Base-by-base conservation (phyloP, 192 early-diverging fungal genomes). In the Coemansia sp. region DNA sequence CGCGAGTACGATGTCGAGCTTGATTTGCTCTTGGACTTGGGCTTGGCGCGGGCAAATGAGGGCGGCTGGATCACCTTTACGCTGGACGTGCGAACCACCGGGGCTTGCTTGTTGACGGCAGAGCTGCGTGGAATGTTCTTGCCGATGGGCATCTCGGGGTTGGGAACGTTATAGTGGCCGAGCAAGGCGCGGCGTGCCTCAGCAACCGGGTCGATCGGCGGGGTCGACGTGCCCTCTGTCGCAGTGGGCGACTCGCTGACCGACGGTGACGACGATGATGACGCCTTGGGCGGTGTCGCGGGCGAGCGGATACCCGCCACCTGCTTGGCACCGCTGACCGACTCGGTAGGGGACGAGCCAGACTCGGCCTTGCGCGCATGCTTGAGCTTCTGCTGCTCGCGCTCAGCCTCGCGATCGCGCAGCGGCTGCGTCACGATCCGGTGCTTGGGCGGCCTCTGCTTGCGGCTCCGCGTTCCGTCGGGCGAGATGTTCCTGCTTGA, bases 351-450 rank as follows among this genome's bases (percentile, higher is more conserved):
- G n/a, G n/a, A n/a, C n/a, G n/a, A n/a, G n/a, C n/a, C n/a, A n/a
- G n/a, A 15, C 18, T 23, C 28, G 7, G 18, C 39, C 1, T 43
- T 43, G 39, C 29, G 11, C 17, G 4, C 30, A 9, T 43, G 51
- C 26, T 38, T 35, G 14, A 34, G 58, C 25, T 28, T 20, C 55
- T 47, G 50, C 41, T 55, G 50, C 53, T 76, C 61, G 36, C 72
- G 67, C 61, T 76, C 72, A 3, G 72, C 72, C 35, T 76, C 72
- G 22, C 54, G 72, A 33, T 76, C 72, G 24, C 72, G 72, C 50
- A 76, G 46, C 0, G 72, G 72, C 61, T 76, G 50, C 1, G 61
- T 76, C 44, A 70, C 57, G 41, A 76, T 47, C 17, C 64, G 64
- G n/a, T 67, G 64, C 52, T 53, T 55, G n/a, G n/a, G n/a, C 13